A percentile compares a stretch with the other conserved stretches of the same genome.
Evolutionary conservation across 768 basidiomycete genomes (phyloP).

Genomic region (Macrocybe gigantea): DNA sequence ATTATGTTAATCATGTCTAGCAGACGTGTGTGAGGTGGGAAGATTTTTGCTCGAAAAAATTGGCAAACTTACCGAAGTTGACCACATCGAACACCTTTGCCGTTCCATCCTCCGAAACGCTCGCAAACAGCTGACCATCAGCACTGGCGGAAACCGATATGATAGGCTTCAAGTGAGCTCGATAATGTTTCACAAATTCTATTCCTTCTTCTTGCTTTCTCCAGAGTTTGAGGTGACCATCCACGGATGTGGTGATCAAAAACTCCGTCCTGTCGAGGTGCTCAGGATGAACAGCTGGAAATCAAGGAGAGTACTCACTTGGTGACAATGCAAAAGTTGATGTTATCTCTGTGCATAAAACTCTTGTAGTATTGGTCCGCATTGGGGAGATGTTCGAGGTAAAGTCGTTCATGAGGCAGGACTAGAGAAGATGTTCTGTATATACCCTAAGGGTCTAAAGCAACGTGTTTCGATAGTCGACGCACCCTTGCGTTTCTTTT

Average conservation of each 20-base stretch:
- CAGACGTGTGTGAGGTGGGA: background rate
- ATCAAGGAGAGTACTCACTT: conserved; percentile 45
- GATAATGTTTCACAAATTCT: conserved; percentile 98
- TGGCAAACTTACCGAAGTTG: conserved; percentile 76
- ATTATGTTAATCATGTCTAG: conserved; percentile 99
- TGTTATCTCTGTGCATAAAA: conserved; percentile 94
- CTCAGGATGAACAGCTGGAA: too few species aligned
- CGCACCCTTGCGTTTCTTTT: conserved; percentile 85
- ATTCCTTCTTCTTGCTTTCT: conserved; percentile 96
- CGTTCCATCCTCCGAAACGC: conserved; percentile 84
- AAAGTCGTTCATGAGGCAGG: conserved; percentile 88
- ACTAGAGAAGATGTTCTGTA: conserved; percentile 45
- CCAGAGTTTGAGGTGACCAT: conserved; percentile 98
- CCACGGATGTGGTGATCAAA: conserved; percentile 88
- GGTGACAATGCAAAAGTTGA: conserved; percentile 87
- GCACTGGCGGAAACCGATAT: conserved; percentile 79
- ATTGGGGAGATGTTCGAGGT: conserved; percentile 86
- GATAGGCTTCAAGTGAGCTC: conserved; percentile 82
- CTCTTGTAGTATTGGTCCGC: conserved; percentile 95
- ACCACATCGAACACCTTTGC: conserved; percentile 97
- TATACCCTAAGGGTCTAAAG: conserved; percentile 24
- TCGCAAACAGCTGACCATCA: conserved; percentile 91
- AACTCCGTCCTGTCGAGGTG: conserved; percentile 73
- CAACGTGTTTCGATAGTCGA: conserved; percentile 10
- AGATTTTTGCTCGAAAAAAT: background rate